These are phyloP conservation scores for Leishmania braziliensis DNA, from an alignment of 208 protist species.

Conservation along the genomic window DNA sequence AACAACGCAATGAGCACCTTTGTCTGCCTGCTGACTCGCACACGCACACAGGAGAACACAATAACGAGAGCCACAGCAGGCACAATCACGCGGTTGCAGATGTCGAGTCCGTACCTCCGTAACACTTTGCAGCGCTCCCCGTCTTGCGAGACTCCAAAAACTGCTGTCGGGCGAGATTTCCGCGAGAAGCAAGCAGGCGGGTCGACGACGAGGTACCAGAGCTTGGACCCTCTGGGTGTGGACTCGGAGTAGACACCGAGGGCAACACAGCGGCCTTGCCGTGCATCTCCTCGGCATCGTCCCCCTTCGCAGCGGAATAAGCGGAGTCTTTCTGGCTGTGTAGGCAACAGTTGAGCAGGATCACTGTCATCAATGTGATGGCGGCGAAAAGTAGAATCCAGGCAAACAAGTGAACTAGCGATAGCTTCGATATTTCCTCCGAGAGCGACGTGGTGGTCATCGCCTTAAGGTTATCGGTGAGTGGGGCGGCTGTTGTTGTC, in stretches of 20 bases:
- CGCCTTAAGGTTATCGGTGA: constrained; percentile 9
- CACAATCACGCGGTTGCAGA: background rate
- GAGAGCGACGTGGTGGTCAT: constrained; percentile 25
- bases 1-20: background rate
- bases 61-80: background rate
- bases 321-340: constrained; percentile 27
- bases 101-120: constrained; percentile 14
- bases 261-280: constrained; percentile 13
- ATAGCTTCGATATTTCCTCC: constrained; percentile 23
- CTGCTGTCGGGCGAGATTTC: constrained; percentile 66
- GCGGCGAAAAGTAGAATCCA: constrained; percentile 46
- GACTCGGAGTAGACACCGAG: constrained; percentile 1
- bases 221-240: background rate
- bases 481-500: background rate
- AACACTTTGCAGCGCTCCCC: constrained; percentile 15
- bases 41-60: background rate
- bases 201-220: constrained; percentile 25
- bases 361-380: constrained; percentile 39
- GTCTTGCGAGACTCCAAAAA: constrained; percentile 66
- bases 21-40: background rate
- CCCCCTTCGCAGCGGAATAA: constrained; percentile 9
- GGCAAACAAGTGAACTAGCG: constrained; percentile 31
- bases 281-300: constrained; percentile 30
- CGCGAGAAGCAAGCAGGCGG: constrained; percentile 29
- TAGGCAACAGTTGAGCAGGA: constrained; percentile 58